Evolutionary conservation across 768 basidiomycete genomes (phyloP).

Genomic region (Agrocybe praecox): DNA sequence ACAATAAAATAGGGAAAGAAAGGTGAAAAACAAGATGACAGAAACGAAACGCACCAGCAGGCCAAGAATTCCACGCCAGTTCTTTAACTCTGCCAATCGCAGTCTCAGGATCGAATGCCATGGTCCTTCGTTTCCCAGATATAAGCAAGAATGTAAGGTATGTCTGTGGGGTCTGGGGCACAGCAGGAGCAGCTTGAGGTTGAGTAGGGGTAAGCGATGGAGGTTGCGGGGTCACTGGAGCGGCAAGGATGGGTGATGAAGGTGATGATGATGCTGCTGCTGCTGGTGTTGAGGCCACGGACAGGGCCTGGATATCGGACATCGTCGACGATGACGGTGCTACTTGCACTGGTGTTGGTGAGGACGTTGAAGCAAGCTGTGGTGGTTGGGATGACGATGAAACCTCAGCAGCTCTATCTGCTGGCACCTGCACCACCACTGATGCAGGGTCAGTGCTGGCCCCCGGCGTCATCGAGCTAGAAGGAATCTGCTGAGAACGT

Average conservation of each 20-base stretch:
- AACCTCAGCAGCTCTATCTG: slow-evolving; percentile 5
- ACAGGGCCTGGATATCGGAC: no score
- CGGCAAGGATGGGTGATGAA: background rate
- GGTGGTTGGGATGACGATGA: slow-evolving; percentile 10
- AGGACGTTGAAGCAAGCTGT: slow-evolving; percentile 4
- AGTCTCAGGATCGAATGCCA: slow-evolving; percentile 75
- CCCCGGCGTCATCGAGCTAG: slow-evolving; percentile 18
- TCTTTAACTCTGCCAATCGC: slow-evolving; percentile 82
- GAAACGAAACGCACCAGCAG: slow-evolving; percentile 51
- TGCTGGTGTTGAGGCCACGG: background rate
- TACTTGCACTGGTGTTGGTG: no score
- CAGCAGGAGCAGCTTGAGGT: slow-evolving; percentile 4
- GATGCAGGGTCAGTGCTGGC: slow-evolving; percentile 13
- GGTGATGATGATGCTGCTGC: background rate
- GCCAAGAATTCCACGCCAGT: slow-evolving; percentile 84
- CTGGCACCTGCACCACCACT: slow-evolving; percentile 3
- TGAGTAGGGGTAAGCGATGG: background rate
- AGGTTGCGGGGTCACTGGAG: background rate
- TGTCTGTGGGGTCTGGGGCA: slow-evolving; percentile 66
- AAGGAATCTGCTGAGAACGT: slow-evolving; percentile 11
- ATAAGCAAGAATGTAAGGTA: slow-evolving; percentile 74
- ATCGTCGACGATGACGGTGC: no score
- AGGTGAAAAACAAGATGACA: background rate
- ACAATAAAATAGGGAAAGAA: background rate
- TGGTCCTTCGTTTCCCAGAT: slow-evolving; percentile 66